phyloP scores from a whole-genome alignment of 768 basidiomycete species.

The Daedaleopsis nitida region DNA sequence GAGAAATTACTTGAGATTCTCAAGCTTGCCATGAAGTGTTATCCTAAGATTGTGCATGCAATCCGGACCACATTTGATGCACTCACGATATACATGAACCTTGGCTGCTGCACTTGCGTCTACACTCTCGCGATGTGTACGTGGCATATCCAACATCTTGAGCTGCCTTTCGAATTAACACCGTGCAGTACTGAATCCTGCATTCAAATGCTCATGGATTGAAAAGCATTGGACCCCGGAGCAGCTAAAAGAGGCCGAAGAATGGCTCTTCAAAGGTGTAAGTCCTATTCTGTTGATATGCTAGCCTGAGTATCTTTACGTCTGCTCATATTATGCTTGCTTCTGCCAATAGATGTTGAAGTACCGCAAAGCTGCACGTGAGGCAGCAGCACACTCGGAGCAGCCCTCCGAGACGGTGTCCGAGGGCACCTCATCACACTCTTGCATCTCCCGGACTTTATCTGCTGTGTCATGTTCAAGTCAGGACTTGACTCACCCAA shows the following conservation, averaged over 20 bases:
- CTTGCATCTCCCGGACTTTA: not conserved
- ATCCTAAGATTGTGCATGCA: conserved; percentile 3
- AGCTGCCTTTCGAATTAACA: too few species aligned
- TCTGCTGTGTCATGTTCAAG: not conserved
- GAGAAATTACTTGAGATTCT: conserved; percentile 31
- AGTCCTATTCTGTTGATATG: too few species aligned
- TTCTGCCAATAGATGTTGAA: not conserved
- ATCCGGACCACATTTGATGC: not conserved
- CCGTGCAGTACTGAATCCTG: not conserved
- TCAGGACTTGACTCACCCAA: not conserved
- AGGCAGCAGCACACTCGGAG: too few species aligned
- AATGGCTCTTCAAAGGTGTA: not conserved
- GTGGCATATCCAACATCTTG: too few species aligned
- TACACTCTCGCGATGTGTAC: conserved; percentile 4
- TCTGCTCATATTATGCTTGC: too few species aligned
- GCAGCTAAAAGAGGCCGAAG: not conserved
- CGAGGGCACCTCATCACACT: too few species aligned
- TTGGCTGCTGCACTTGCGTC: not conserved
- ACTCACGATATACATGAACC: not conserved
- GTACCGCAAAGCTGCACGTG: not conserved
- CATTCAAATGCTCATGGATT: not conserved
- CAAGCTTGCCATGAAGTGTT: not conserved
- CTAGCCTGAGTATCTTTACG: too few species aligned
- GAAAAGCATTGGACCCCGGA: not conserved
- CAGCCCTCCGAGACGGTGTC: too few species aligned